Conservation (phyloP, 2,329 filamentous ascomycete genomes). For the Aaosphaeria arxii region DNA sequence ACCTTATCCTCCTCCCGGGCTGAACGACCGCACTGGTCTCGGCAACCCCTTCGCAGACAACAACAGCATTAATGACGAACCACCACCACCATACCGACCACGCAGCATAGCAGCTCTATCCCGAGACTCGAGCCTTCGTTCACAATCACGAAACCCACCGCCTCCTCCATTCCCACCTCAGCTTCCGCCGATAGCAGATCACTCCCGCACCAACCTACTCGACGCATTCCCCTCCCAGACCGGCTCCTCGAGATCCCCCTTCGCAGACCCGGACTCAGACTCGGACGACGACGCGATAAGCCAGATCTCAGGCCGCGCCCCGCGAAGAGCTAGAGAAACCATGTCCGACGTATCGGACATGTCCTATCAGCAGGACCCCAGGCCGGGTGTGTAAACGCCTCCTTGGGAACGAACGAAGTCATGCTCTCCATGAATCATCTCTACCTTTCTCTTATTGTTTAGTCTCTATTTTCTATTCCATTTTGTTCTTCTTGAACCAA, state of each 20-base stretch:
- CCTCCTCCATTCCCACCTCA: too few species aligned
- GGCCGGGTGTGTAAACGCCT: too few species aligned
- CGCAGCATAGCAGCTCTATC: constrained; percentile 29
- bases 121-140: constrained; percentile 30
- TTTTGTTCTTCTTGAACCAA: too few species aligned
- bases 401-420: too few species aligned
- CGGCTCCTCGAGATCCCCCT: constrained; percentile 22
- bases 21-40: constrained; percentile 14
- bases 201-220: constrained; percentile 21
- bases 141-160: neutral
- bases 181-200: constrained; percentile 4
- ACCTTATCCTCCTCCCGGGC: too few species aligned
- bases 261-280: constrained; percentile 22
- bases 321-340: constrained; percentile 13
- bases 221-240: constrained; percentile 1
- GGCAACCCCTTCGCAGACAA: constrained; percentile 30
- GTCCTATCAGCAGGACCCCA: constrained; percentile 29
- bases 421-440: too few species aligned
- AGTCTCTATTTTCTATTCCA: too few species aligned
- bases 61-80: constrained; percentile 25
- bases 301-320: constrained; percentile 20
- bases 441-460: too few species aligned
- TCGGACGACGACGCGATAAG: constrained; percentile 25
- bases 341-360: constrained; percentile 31
- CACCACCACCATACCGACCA: constrained; percentile 36